Conservation (phyloP, 2,329 filamentous ascomycete species). For the Calonectria fujianensis region DNA sequence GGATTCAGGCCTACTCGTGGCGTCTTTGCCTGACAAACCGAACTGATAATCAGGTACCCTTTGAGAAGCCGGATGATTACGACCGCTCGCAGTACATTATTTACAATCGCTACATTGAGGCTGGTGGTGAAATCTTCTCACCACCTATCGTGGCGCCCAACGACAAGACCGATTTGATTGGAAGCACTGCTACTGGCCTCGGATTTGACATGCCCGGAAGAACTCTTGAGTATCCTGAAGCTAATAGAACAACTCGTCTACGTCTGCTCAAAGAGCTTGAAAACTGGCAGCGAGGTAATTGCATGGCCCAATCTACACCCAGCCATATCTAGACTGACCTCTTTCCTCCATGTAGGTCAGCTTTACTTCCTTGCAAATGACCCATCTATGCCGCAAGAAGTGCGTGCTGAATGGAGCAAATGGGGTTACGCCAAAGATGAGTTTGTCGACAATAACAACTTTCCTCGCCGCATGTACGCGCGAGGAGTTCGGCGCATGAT, state of each 20-base stretch:
- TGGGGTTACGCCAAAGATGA: conserved; percentile 11
- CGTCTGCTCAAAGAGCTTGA: background rate
- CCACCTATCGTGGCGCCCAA: background rate
- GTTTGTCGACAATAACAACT: background rate
- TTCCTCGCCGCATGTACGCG: conserved; percentile 3
- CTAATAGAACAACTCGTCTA: background rate
- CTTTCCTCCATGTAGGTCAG: background rate
- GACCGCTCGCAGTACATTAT: conserved; percentile 2
- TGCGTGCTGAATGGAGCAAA: background rate
- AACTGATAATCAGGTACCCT: background rate
- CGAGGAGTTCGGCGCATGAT: background rate
- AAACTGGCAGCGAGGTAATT: conserved; percentile 4
- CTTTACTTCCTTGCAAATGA: conserved; percentile 9
- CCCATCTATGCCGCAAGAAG: background rate
- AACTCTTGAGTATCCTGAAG: background rate
- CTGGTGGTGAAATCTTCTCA: conserved; percentile 2
- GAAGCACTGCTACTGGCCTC: background rate
- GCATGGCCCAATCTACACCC: no score
- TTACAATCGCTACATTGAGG: background rate
- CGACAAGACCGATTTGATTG: background rate
- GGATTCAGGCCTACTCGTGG: conserved; percentile 9
- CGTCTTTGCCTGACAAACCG: background rate
- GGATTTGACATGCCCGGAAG: conserved; percentile 13
- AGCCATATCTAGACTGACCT: background rate
- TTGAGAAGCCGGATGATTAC: background rate